A percentile compares a stretch with the other conserved stretches of the same genome.
Conservation (phyloP, 2,329 filamentous ascomycete species). For the Fusarium dimerum region DNA sequence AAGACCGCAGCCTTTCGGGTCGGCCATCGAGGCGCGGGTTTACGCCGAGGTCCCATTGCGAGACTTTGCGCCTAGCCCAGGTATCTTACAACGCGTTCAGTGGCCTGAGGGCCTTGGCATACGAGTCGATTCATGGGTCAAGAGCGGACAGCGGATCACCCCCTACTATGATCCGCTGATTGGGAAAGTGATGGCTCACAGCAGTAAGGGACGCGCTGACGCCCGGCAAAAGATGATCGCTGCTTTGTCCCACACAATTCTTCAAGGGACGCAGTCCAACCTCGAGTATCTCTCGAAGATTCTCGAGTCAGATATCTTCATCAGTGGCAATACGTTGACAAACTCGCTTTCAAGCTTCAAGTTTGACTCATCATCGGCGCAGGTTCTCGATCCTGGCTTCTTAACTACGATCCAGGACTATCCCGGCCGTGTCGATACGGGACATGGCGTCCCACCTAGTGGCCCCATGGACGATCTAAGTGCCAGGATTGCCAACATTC, state of each 20-base stretch:
- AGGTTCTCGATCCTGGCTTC: slow-evolving; percentile 56
- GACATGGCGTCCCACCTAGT: slow-evolving; percentile 58
- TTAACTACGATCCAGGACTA: slow-evolving; percentile 62
- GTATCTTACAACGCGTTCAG: slow-evolving; percentile 56
- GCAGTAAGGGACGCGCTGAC: slow-evolving; percentile 10
- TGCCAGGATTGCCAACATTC: slow-evolving; percentile 57
- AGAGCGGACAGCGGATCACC: slow-evolving; percentile 55
- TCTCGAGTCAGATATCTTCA: slow-evolving; percentile 46
- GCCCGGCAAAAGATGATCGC: slow-evolving; percentile 46
- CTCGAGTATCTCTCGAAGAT: slow-evolving; percentile 56
- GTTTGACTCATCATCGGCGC: slow-evolving; percentile 52
- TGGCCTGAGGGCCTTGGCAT: slow-evolving; percentile 50
- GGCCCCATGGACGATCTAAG: slow-evolving; percentile 65
- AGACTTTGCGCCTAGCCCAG: slow-evolving; percentile 59
- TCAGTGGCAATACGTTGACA: slow-evolving; percentile 54
- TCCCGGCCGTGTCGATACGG: slow-evolving; percentile 56
- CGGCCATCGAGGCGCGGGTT: slow-evolving; percentile 38
- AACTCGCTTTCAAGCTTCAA: slow-evolving; percentile 53
- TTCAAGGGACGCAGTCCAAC: slow-evolving; percentile 53
- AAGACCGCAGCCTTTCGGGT: slow-evolving; percentile 21
- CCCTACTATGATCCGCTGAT: slow-evolving; percentile 60
- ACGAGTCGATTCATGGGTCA: slow-evolving; percentile 64
- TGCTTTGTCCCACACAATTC: slow-evolving; percentile 45
- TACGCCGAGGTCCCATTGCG: slow-evolving; percentile 53
- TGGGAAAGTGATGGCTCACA: slow-evolving; percentile 59